Evolutionary conservation across 345 rosid genomes (phyloP).

Genomic region (Camelina hispida): DNA sequence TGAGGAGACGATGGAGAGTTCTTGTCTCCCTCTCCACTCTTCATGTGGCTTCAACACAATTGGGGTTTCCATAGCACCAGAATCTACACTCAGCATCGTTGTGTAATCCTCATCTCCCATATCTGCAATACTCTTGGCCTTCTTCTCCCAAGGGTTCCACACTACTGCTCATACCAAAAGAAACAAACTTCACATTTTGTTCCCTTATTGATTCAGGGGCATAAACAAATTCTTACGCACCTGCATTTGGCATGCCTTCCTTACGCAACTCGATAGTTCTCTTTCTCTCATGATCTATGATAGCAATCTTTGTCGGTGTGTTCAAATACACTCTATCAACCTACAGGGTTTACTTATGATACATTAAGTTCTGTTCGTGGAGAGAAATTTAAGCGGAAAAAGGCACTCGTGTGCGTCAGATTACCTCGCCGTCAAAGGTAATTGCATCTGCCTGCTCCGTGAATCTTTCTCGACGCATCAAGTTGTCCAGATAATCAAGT

Average conservation of each 20-base stretch:
- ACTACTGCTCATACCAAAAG: slow-evolving; percentile 43
- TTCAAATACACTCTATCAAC: slow-evolving; percentile 77
- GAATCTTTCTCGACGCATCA: slow-evolving; percentile 60
- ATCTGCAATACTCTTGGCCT: slow-evolving; percentile 45
- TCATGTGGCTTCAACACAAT: slow-evolving; percentile 69
- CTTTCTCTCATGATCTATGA: slow-evolving; percentile 90
- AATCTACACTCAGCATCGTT: slow-evolving; percentile 52
- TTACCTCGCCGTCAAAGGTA: slow-evolving; percentile 84
- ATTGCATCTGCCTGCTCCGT: slow-evolving; percentile 95
- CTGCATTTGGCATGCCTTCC: slow-evolving; percentile 73
- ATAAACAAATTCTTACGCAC: not conserved
- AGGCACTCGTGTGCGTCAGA: slow-evolving; percentile 1
- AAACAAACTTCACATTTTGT: slow-evolving; percentile 2
- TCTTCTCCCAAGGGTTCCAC: slow-evolving; percentile 63
- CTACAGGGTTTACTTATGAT: slow-evolving; percentile 41
- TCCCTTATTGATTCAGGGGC: not conserved
- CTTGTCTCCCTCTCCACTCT: slow-evolving; percentile 92
- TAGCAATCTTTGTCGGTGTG: slow-evolving; percentile 79
- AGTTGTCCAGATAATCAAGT: slow-evolving; percentile 80
- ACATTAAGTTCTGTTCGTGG: slow-evolving; percentile 11
- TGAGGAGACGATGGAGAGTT: slow-evolving; percentile 86
- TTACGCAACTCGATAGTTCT: slow-evolving; percentile 75
- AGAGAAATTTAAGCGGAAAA: not conserved
- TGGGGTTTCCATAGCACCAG: slow-evolving; percentile 38
- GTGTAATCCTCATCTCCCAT: slow-evolving; percentile 57